These are phyloP conservation scores for Apiotrichum porosum DNA, from an alignment of 1,284 basidiomycete genomes.

Conservation along the genomic window DNA sequence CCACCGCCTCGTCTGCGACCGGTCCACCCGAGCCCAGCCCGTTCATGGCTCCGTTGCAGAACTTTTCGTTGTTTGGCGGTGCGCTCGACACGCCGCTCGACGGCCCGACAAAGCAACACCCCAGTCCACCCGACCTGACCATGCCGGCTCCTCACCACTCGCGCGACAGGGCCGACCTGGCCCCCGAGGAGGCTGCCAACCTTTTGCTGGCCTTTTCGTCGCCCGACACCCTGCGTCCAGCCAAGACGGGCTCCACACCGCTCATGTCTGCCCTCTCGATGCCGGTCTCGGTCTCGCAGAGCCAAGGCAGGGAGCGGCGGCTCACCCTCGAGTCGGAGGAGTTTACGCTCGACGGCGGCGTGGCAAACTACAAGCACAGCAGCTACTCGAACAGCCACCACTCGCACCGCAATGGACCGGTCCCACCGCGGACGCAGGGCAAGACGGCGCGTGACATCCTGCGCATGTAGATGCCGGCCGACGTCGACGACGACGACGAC, in stretches of 20 bases:
- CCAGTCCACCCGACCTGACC: constrained; percentile 15
- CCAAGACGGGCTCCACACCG: constrained; percentile 18
- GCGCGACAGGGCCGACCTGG: constrained; percentile 20
- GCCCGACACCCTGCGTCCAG: constrained; percentile 38
- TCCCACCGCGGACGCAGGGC: constrained; percentile 14
- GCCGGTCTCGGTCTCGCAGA: not conserved
- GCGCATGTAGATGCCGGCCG: constrained; percentile 21
- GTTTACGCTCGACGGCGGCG: constrained; percentile 35
- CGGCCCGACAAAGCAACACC: constrained; percentile 7
- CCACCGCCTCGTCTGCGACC: constrained; percentile 5
- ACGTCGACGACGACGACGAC: not conserved
- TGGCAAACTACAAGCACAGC: not conserved
- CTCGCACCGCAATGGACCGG: not conserved
- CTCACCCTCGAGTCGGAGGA: constrained; percentile 36
- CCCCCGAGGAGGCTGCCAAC: constrained; percentile 42
- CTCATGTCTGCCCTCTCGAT: constrained; percentile 18
- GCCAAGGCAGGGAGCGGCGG: constrained; percentile 1
- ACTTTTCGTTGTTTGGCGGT: constrained; percentile 39
- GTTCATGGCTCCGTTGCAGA: constrained; percentile 40
- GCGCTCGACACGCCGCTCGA: constrained; percentile 23
- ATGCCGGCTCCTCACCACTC: constrained; percentile 5
- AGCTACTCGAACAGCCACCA: not conserved
- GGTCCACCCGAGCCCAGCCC: constrained; percentile 36
- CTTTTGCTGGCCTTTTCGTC: constrained; percentile 41
- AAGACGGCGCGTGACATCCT: constrained; percentile 45